A percentile compares a stretch with the other conserved stretches of the same genome.
Conservation (phyloP, 169 alveolate species). For the Theileria annulata region DNA sequence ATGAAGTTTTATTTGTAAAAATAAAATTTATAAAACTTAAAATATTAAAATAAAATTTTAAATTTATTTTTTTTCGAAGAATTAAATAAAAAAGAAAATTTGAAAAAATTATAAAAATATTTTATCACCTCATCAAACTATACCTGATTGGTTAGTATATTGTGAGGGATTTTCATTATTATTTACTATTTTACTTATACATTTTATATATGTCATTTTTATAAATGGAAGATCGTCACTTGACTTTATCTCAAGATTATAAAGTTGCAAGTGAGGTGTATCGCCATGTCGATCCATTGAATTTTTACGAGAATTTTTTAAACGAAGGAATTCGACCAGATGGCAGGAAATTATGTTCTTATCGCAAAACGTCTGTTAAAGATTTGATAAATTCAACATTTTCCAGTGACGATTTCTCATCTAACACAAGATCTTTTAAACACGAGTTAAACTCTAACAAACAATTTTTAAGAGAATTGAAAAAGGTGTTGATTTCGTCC, state of each 20-base stretch:
- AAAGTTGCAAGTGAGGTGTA: slow-evolving; percentile 49
- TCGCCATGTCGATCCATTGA: slow-evolving; percentile 52
- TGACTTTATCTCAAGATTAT: slow-evolving; percentile 22
- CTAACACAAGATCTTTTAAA: neutral
- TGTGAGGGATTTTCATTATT: neutral
- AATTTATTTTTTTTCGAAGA: neutral
- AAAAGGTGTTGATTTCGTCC: slow-evolving; percentile 31
- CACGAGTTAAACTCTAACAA: neutral
- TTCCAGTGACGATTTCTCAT: neutral
- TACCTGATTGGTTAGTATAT: neutral
- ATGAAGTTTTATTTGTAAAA: neutral
- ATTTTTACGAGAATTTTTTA: slow-evolving; percentile 31
- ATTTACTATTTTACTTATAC: neutral
- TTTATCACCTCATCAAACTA: neutral
- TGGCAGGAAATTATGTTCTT: slow-evolving; percentile 54
- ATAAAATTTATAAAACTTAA: neutral
- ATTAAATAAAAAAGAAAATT: too few relatives aligned
- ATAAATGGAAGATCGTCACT: slow-evolving; percentile 14
- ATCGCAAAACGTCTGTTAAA: slow-evolving; percentile 34
- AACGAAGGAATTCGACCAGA: slow-evolving; percentile 53
- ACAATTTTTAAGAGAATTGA: neutral
- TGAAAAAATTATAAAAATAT: too few relatives aligned
- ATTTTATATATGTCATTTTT: neutral
- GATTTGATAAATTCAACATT: slow-evolving; percentile 26
- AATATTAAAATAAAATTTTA: too few relatives aligned